These are phyloP conservation scores for Lactifluus volemus DNA, from an alignment of 768 basidiomycete species.

Conservation along the genomic window DNA sequence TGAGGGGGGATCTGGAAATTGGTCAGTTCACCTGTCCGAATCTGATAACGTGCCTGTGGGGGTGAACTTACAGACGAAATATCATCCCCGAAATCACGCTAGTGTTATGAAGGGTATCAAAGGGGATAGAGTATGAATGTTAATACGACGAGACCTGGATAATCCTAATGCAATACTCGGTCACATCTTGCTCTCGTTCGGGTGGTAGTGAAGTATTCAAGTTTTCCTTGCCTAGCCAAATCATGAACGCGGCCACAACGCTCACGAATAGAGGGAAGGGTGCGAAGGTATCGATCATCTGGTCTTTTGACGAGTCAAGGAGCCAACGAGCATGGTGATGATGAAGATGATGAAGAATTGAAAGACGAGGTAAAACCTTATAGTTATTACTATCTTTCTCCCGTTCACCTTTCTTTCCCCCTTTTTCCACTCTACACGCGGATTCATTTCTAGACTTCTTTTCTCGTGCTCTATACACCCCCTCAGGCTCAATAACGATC, in stretches of 20 bases:
- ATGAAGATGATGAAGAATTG: neutral
- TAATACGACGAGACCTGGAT: conserved; percentile 52
- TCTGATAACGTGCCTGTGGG: neutral
- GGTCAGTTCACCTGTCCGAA: neutral
- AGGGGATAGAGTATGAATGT: neutral
- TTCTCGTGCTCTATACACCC: neutral
- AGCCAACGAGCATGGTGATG: conserved; percentile 17
- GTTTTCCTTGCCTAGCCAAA: conserved; percentile 62
- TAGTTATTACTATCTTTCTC: neutral
- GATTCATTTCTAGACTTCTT: too few species aligned
- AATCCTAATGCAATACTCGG: conserved; percentile 64
- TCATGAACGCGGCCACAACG: conserved; percentile 71
- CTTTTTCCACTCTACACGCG: neutral
- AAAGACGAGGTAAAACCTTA: conserved; percentile 14
- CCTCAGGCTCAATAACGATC: neutral
- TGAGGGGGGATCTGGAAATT: conserved; percentile 67
- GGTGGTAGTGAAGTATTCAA: conserved; percentile 83
- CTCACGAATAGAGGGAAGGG: conserved; percentile 83
- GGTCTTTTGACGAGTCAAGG: conserved; percentile 17
- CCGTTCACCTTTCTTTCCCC: neutral
- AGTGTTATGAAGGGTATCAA: conserved; percentile 2
- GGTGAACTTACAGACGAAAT: conserved; percentile 46
- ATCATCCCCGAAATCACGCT: conserved; percentile 76
- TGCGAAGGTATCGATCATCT: conserved; percentile 67
- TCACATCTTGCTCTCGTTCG: conserved; percentile 60